Conservation (phyloP, 306 rosid species). For the Vigna hirtella region DNA sequence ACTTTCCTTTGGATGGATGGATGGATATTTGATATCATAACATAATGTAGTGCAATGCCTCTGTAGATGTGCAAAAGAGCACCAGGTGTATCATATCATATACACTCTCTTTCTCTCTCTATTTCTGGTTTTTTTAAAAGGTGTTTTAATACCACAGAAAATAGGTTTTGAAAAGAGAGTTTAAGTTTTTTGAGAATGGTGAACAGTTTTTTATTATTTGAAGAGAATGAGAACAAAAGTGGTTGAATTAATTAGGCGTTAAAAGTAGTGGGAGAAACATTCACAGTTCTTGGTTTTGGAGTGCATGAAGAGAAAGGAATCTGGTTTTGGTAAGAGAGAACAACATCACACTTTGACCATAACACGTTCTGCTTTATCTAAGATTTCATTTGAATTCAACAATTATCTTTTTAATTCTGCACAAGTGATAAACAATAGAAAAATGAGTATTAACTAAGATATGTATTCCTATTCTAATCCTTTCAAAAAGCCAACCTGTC, state of each 20-base stretch:
- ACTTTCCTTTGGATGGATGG: conserved; percentile 47
- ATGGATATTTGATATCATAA: not conserved
- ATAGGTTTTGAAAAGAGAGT: not conserved
- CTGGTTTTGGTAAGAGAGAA: conserved; percentile 45
- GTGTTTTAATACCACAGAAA: not conserved
- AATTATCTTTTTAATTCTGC: not conserved
- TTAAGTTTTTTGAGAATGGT: conserved; percentile 28
- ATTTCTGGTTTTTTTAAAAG: not conserved
- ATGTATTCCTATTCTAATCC: not conserved
- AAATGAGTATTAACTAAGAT: not conserved
- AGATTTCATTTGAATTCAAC: conserved; percentile 36
- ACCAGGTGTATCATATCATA: not conserved
- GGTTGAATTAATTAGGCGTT: conserved; percentile 39
- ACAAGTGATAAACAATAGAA: not conserved
- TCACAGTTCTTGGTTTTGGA: conserved; percentile 49
- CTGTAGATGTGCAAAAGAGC: conserved; percentile 46
- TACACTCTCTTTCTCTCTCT: conserved; percentile 9
- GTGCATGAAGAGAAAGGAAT: conserved; percentile 53
- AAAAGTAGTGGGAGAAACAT: conserved; percentile 43
- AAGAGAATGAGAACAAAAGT: conserved; percentile 68
- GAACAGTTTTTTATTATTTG: conserved; percentile 45
- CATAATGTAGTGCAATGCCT: conserved; percentile 31
- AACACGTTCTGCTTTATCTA: conserved; percentile 31
- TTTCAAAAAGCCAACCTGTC: not conserved
- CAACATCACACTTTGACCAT: conserved; percentile 57